Conservation (phyloP, 176 grass and related monocot genomes). For the Pontederia paniculata region DNA sequence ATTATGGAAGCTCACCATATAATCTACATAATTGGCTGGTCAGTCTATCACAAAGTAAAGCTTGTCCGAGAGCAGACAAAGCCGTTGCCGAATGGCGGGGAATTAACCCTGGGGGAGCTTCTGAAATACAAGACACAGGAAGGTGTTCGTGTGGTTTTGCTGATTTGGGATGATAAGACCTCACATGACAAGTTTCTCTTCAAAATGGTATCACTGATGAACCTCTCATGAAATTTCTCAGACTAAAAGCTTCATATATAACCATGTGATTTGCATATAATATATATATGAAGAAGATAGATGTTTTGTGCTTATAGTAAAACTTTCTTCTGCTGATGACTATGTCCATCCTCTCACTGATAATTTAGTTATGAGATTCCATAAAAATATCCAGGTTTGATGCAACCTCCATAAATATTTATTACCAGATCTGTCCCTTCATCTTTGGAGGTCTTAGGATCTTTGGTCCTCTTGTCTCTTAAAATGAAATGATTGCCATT, state of each 20-base stretch:
- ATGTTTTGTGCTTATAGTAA: too few species aligned
- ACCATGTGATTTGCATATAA: not conserved
- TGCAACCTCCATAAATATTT: too few species aligned
- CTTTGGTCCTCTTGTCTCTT: too few species aligned
- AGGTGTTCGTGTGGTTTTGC: conserved; percentile 66
- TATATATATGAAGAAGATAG: too few species aligned
- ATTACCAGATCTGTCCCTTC: too few species aligned
- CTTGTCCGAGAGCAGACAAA: conserved; percentile 30
- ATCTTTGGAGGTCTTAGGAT: too few species aligned
- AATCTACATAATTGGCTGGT: conserved; percentile 83
- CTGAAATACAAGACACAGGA: conserved; percentile 70
- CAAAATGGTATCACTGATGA: not conserved
- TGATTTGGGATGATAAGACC: conserved; percentile 72
- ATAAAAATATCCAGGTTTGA: too few species aligned
- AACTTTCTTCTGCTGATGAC: too few species aligned
- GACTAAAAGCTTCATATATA: not conserved
- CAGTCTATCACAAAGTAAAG: conserved; percentile 54
- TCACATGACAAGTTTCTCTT: conserved; percentile 45
- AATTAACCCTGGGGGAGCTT: conserved; percentile 38
- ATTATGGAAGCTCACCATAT: conserved; percentile 54
- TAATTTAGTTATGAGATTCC: too few species aligned
- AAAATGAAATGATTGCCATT: too few species aligned
- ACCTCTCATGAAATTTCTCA: not conserved
- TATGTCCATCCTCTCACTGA: too few species aligned
- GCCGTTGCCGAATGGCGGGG: not conserved